These are phyloP conservation scores for Phaffomyces thermotolerans DNA, from an alignment of 805 yeast species.

Conservation along the genomic window DNA sequence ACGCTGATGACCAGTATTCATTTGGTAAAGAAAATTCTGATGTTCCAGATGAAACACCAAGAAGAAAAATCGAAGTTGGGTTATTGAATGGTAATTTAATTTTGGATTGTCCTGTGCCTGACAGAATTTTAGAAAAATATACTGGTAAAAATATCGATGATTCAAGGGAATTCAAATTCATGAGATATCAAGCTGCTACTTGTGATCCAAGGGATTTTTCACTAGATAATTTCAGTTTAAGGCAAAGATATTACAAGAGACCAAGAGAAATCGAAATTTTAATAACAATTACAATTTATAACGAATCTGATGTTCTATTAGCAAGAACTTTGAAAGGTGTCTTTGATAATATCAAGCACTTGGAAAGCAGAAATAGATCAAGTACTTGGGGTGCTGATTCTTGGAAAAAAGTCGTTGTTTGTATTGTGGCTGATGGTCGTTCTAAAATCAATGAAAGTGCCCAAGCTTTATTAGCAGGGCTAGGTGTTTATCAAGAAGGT, in stretches of 20 bases:
- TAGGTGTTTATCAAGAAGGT: slow-evolving; percentile 93
- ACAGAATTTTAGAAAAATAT: slow-evolving; percentile 50
- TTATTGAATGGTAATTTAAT: slow-evolving; percentile 66
- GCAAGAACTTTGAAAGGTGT: slow-evolving; percentile 88
- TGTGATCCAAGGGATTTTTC: slow-evolving; percentile 77
- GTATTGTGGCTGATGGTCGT: slow-evolving; percentile 89
- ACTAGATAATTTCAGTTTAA: slow-evolving; percentile 58
- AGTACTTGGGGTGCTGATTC: slow-evolving; percentile 90
- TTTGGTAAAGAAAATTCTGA: slow-evolving; percentile 33
- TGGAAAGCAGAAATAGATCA: slow-evolving; percentile 57
- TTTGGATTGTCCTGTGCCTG: slow-evolving; percentile 84
- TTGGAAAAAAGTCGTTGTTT: slow-evolving; percentile 90
- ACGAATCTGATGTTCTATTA: slow-evolving; percentile 75
- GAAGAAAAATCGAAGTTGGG: slow-evolving; percentile 26
- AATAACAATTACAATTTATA: slow-evolving; percentile 84
- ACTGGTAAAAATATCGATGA: slow-evolving; percentile 35
- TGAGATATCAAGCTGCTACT: slow-evolving; percentile 93
- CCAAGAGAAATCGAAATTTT: slow-evolving; percentile 81
- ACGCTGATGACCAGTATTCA: slow-evolving; percentile 9
- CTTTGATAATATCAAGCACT: slow-evolving; percentile 75
- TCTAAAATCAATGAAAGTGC: slow-evolving; percentile 74
- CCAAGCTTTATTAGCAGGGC: slow-evolving; percentile 69
- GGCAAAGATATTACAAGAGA: slow-evolving; percentile 72
- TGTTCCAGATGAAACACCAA: slow-evolving; percentile 37
- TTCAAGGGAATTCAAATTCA: slow-evolving; percentile 61